Conservation (phyloP, 345 rosid species). For the Brassica nigra region DNA sequence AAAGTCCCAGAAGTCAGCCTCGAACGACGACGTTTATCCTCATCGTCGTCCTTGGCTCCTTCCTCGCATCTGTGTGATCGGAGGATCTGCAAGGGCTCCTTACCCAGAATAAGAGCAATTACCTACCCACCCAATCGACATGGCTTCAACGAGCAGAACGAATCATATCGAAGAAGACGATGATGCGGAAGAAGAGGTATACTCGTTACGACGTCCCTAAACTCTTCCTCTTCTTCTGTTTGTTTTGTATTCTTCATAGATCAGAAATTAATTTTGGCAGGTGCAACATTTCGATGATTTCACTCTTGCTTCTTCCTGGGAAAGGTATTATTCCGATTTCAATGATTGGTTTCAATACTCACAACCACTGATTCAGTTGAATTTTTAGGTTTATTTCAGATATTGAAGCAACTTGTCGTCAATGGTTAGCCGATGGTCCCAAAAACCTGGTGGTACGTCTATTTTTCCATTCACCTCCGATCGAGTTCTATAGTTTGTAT, state of each 20-base stretch:
- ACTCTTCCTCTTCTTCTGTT: neutral
- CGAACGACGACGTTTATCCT: too few relatives aligned
- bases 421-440: constrained; percentile 92
- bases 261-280: constrained; percentile 40
- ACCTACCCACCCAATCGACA: constrained; percentile 22
- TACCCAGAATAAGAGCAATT: constrained; percentile 3
- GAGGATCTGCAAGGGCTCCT: constrained; percentile 32
- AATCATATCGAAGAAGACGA: constrained; percentile 51
- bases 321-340: constrained; percentile 56
- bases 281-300: constrained; percentile 92
- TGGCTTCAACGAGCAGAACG: constrained; percentile 69
- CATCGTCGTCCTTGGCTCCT: neutral
- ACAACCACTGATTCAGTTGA: neutral
- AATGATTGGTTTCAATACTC: constrained; percentile 16
- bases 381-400: constrained; percentile 85
- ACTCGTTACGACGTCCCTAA: neutral
- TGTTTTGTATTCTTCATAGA: constrained; percentile 5
- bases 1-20: too few relatives aligned
- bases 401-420: constrained; percentile 88
- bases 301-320: constrained; percentile 97
- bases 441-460: constrained; percentile 69
- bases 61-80: constrained; percentile 33
- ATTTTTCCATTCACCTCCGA: constrained; percentile 23
- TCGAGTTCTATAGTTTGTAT: neutral
- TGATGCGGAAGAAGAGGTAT: constrained; percentile 52